These are phyloP conservation scores for Pneumocystis wakefieldiae DNA, from an alignment of 1,139 yeast genomes.

Conservation along the genomic window DNA sequence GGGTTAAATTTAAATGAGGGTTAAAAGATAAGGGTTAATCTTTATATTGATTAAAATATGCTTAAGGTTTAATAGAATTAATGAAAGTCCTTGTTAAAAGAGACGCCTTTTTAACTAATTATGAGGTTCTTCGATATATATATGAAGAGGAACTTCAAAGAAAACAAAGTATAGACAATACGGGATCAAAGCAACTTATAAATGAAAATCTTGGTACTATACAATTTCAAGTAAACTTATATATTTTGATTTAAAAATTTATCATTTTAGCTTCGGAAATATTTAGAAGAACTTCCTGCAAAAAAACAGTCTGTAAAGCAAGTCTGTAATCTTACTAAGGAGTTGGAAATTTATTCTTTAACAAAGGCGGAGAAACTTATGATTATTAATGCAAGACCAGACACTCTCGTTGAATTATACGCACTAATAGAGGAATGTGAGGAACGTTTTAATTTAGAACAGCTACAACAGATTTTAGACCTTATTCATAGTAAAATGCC, in stretches of 20 bases:
- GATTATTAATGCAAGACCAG: constrained; percentile 8
- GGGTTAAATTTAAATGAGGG: background rate
- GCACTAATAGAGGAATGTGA: constrained; percentile 9
- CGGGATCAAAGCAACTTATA: background rate
- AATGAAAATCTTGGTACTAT: constrained; percentile 10
- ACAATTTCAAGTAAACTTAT: constrained; percentile 8
- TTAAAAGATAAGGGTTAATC: background rate
- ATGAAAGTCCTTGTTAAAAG: constrained; percentile 8
- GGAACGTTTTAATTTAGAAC: constrained; percentile 7
- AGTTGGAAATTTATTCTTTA: background rate
- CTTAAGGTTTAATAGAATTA: background rate
- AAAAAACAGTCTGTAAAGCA: background rate
- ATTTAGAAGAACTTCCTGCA: background rate
- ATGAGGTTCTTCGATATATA: constrained; percentile 8
- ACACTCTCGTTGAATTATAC: constrained; percentile 7
- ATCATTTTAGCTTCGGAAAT: background rate
- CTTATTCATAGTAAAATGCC: constrained; percentile 1
- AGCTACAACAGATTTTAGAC: constrained; percentile 1
- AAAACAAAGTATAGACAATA: background rate
- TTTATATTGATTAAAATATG: no score
- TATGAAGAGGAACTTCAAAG: constrained; percentile 5
- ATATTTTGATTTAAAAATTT: background rate
- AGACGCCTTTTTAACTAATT: constrained; percentile 8
- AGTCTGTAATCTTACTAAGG: background rate
- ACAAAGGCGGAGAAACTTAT: constrained; percentile 11